These are phyloP conservation scores for Salix dunnii DNA, from an alignment of 345 rosid species.

Conservation along the genomic window DNA sequence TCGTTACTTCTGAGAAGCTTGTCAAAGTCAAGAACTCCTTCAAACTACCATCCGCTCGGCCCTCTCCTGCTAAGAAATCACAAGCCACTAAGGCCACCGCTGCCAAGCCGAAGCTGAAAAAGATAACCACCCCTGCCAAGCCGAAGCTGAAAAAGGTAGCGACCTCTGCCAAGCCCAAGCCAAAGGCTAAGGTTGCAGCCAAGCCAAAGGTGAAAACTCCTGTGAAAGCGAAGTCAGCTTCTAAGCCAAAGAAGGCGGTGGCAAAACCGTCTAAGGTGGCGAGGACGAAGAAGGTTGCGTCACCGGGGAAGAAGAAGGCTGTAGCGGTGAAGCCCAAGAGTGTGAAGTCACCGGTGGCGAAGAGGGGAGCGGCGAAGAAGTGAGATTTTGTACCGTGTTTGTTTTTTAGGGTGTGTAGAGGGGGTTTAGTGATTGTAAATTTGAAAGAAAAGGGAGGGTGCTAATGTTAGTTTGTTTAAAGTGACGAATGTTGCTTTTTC, in stretches of 20 bases:
- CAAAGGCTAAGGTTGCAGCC: conserved; percentile 3
- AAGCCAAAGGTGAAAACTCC: conserved; percentile 5
- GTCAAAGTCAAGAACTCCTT: conserved; percentile 25
- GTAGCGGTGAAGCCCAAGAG: conserved; percentile 4
- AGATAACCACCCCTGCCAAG: neutral
- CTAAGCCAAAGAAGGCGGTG: conserved; percentile 7
- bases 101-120: no score
- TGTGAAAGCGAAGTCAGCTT: neutral
- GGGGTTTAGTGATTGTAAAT: conserved; percentile 5
- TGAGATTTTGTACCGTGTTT: neutral
- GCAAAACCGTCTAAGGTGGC: neutral
- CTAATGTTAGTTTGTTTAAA: neutral
- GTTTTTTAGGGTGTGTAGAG: neutral
- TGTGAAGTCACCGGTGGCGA: conserved; percentile 6
- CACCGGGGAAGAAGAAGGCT: conserved; percentile 4
- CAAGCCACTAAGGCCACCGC: neutral
- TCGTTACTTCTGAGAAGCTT: conserved; percentile 21
- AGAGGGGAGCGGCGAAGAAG: conserved; percentile 9
- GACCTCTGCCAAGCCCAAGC: neutral
- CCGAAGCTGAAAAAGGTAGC: neutral
- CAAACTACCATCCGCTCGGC: conserved; percentile 14
- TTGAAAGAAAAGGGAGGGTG: neutral
- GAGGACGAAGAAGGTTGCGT: neutral
- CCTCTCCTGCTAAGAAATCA: conserved; percentile 5
- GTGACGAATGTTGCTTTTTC: neutral